A percentile compares a stretch with the other conserved stretches of the same genome.
Evolutionary conservation across 495 filamentous ascomycete species (phyloP).

Genomic region (Letharia columbiana): DNA sequence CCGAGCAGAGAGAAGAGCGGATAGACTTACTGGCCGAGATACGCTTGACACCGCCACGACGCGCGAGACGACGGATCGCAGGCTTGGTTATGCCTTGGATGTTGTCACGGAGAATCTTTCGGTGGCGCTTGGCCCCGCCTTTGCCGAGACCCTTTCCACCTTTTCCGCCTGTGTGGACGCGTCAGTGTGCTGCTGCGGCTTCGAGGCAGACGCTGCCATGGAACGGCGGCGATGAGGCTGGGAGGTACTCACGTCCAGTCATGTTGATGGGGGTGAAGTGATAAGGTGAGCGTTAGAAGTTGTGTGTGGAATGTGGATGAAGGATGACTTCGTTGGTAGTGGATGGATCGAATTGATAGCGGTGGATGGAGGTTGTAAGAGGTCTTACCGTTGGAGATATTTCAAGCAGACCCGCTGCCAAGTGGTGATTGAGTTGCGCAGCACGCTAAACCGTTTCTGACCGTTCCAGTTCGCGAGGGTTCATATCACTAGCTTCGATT

Average conservation of each 20-base stretch:
- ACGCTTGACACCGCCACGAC: slow-evolving; percentile 99
- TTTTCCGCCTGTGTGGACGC: slow-evolving; percentile 65
- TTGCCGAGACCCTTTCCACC: slow-evolving; percentile 99
- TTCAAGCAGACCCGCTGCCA: slow-evolving; percentile 30
- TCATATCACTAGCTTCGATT: slow-evolving; percentile 19
- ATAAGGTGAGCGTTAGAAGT: slow-evolving; percentile 31
- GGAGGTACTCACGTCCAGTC: slow-evolving; percentile 58
- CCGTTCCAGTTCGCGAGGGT: slow-evolving; percentile 10
- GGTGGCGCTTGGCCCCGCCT: slow-evolving; percentile 82
- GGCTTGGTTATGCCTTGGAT: slow-evolving; percentile 99
- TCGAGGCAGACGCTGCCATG: slow-evolving; percentile 12
- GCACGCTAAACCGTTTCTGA: slow-evolving; percentile 19
- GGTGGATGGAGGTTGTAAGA: slow-evolving; percentile 34
- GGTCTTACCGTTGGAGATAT: slow-evolving; percentile 41
- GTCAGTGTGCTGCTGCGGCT: slow-evolving; percentile 32
- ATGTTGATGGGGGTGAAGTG: slow-evolving; percentile 42
- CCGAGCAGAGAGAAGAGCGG: neutral
- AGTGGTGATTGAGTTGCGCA: slow-evolving; percentile 18
- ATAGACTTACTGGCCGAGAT: slow-evolving; percentile 79
- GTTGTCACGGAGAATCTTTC: slow-evolving; percentile 99
- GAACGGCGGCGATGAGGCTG: slow-evolving; percentile 20
- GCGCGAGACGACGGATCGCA: slow-evolving; percentile 98
- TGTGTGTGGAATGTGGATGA: slow-evolving; percentile 32
- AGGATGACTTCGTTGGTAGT: slow-evolving; percentile 26
- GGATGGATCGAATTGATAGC: slow-evolving; percentile 20